A percentile compares a stretch with the other conserved stretches of the same genome.
Conservation (phyloP, 2,329 filamentous ascomycete genomes). For the Thielaviopsis cerberus region DNA sequence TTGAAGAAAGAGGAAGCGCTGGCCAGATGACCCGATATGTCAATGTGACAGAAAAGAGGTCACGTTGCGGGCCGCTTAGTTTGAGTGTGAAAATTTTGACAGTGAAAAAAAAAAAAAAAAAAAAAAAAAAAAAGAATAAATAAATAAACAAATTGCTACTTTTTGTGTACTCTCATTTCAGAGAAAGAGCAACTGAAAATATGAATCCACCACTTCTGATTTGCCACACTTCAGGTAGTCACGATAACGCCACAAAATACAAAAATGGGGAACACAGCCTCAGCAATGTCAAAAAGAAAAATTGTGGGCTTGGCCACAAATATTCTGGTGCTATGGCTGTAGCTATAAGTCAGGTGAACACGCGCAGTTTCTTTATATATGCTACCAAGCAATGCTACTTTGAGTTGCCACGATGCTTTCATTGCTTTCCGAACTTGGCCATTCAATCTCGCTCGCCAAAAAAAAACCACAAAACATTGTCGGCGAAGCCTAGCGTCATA, state of each 20-base stretch:
- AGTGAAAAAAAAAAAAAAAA: too few species aligned
- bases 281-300: too few species aligned
- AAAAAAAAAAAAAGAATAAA: too few species aligned
- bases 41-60: too few species aligned
- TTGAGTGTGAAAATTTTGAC: too few species aligned
- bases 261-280: background rate
- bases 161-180: background rate
- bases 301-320: too few species aligned
- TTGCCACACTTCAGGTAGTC: background rate
- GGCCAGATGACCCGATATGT: too few species aligned
- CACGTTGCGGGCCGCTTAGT: too few species aligned
- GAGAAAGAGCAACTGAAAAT: background rate
- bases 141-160: too few species aligned
- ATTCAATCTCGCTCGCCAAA: too few species aligned
- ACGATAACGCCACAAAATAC: background rate
- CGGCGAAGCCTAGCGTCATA: background rate
- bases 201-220: background rate
- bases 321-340: background rate
- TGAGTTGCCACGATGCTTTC: background rate
- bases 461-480: background rate
- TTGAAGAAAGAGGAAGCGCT: too few species aligned
- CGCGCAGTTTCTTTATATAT: too few species aligned
- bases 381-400: background rate
- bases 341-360: background rate
- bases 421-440: background rate